phyloP scores from a whole-genome alignment of 306 rosid genomes.

The Citrullus colocynthis region DNA sequence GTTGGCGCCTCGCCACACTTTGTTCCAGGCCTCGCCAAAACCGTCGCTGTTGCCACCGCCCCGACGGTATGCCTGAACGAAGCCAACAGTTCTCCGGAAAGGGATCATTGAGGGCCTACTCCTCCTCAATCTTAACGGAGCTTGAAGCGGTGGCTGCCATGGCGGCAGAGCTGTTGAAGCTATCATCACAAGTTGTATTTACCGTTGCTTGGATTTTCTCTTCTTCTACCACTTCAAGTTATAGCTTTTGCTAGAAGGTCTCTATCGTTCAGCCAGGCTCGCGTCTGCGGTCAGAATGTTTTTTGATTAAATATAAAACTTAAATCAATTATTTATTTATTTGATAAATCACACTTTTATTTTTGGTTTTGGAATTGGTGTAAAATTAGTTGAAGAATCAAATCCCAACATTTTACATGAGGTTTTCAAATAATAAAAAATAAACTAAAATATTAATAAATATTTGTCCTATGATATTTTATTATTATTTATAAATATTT shows the following conservation, averaged over 20 bases:
- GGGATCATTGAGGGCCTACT: background rate
- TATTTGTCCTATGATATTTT: no score
- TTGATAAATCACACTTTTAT: no score
- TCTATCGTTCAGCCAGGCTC: background rate
- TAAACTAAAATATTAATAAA: no score
- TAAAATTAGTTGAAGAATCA: no score
- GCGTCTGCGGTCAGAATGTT: background rate
- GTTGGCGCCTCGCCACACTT: slow-evolving; percentile 79
- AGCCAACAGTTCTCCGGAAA: background rate
- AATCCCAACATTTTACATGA: no score
- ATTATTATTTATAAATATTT: no score
- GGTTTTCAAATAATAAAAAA: no score
- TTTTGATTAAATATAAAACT: background rate
- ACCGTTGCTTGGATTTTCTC: background rate
- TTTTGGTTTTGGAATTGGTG: no score
- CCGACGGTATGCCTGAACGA: slow-evolving; percentile 39
- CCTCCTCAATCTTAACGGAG: slow-evolving; percentile 8
- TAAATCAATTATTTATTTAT: background rate
- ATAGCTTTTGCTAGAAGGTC: background rate
- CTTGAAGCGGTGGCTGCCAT: slow-evolving; percentile 25
- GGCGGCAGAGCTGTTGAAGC: slow-evolving; percentile 28
- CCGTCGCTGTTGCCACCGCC: slow-evolving; percentile 30
- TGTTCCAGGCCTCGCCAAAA: slow-evolving; percentile 39
- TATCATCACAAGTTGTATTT: slow-evolving; percentile 16
- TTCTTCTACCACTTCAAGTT: background rate